Evolutionary conservation across 331 rosid species (phyloP), one percentile per base, ranked within the genome.

Genomic region (Quercus phellos): DNA sequence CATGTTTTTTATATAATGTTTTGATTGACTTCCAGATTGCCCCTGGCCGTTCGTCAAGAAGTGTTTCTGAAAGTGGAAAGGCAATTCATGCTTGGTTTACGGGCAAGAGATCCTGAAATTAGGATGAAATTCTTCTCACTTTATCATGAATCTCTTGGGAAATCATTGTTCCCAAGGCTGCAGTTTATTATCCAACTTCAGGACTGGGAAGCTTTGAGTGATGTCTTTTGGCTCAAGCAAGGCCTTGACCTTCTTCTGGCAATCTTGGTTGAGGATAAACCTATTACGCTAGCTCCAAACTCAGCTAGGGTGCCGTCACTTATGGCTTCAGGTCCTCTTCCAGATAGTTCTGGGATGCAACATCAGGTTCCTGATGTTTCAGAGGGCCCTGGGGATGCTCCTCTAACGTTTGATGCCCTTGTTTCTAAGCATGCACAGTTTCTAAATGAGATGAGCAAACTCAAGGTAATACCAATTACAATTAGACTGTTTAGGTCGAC

Each of bases 191-290:
- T 95, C 83, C 98, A 95, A 78, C 12, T 77, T 80, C 99, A 95
- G 81, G 94, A 95, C 42, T 95, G 99, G 99, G 97, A 87, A 79
- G 96, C 98, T 75, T 85, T 95, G 86, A 90, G 97, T 81, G 97
- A 93, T 82, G 94, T 91, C 81, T 95, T 95, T 85, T 95, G 99
- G 99, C 97, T 95, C 86, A 95, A 95, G 81, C 99, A 95, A 85
- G 99, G 99, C 77, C 99, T 95, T 66, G 99, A 95, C 88, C 96
- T 93, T 81, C 96, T 95, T 83, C 82, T 95, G 54, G 99, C 99
- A 70, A 87, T 95, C 81, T 85, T 95, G 74, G 97, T 93, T 51
- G 99, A 93, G 87, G 97, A 95, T 79, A 91, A 90, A 63, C 96
- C 99, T 75, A 95, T 93, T 54, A 93, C 97, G 7, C 90, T 95